These are phyloP conservation scores for Helotiales sp. DNA, from an alignment of 2,329 filamentous ascomycete genomes.

Conservation along the genomic window DNA sequence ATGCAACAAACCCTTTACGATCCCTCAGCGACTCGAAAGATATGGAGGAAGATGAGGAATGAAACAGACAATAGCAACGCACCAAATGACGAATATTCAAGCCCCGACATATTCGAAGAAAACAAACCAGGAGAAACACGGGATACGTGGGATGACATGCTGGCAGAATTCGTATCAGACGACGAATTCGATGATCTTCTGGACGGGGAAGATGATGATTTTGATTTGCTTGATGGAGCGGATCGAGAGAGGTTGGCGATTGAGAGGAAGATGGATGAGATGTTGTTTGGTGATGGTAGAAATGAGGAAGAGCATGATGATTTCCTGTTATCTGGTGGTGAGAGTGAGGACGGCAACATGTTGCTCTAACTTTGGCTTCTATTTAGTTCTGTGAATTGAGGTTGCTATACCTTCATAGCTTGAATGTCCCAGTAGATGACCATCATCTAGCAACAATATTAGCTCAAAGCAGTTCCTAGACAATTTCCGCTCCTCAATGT, in stretches of 20 bases:
- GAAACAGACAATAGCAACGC: neutral
- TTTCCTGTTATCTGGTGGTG: neutral
- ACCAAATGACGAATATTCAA: neutral
- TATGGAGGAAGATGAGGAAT: neutral
- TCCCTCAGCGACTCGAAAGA: slow-evolving; percentile 8
- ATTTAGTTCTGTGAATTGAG: neutral
- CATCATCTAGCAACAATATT: neutral
- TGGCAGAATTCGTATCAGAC: neutral
- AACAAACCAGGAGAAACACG: neutral
- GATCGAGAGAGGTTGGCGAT: slow-evolving; percentile 19
- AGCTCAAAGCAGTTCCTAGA: too few species aligned
- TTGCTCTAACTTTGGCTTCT: neutral
- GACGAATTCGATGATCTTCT: neutral
- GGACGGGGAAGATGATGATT: neutral
- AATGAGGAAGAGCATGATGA: neutral
- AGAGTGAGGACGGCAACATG: neutral
- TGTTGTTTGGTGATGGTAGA: slow-evolving; percentile 20
- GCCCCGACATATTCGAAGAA: neutral
- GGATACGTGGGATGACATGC: neutral
- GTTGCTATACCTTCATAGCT: neutral
- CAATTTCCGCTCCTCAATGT: too few species aligned
- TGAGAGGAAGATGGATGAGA: slow-evolving; percentile 25
- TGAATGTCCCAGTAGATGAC: neutral
- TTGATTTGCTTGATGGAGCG: slow-evolving; percentile 12
- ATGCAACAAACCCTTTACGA: slow-evolving; percentile 28